Conservation (phyloP, 441 rosid genomes). For the Bocquillonia castaneifolia region DNA sequence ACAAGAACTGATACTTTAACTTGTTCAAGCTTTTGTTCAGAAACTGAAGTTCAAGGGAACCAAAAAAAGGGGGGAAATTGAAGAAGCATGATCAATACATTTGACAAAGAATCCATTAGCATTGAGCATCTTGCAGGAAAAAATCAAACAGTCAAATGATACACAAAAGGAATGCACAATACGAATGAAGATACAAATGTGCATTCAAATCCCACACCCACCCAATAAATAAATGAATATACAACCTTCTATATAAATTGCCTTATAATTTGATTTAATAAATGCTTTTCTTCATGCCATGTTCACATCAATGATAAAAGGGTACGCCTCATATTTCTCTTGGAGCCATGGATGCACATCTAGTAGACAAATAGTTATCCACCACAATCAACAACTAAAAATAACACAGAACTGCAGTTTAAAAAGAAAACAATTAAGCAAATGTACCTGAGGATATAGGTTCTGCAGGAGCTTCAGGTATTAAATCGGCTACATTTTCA, state of each 20-base stretch:
- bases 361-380: no score
- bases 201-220: neutral
- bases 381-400: no score
- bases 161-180: neutral
- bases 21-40: slow-evolving; percentile 31
- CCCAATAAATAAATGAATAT: neutral
- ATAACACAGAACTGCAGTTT: no score
- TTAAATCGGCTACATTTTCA: slow-evolving; percentile 25
- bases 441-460: slow-evolving; percentile 32
- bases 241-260: no score
- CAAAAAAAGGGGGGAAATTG: slow-evolving; percentile 2
- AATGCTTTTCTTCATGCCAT: no score
- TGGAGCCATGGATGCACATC: no score
- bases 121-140: neutral
- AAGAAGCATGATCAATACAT: neutral
- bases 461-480: slow-evolving; percentile 25
- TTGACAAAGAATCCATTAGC: neutral
- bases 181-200: neutral
- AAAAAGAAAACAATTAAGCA: neutral
- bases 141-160: neutral
- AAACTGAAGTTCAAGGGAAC: slow-evolving; percentile 25
- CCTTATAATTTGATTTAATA: no score
- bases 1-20: slow-evolving; percentile 35
- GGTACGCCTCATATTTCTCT: no score
- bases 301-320: neutral